Evolutionary conservation across 306 rosid species (phyloP).

Genomic region (Lithocarpus polystachyus): DNA sequence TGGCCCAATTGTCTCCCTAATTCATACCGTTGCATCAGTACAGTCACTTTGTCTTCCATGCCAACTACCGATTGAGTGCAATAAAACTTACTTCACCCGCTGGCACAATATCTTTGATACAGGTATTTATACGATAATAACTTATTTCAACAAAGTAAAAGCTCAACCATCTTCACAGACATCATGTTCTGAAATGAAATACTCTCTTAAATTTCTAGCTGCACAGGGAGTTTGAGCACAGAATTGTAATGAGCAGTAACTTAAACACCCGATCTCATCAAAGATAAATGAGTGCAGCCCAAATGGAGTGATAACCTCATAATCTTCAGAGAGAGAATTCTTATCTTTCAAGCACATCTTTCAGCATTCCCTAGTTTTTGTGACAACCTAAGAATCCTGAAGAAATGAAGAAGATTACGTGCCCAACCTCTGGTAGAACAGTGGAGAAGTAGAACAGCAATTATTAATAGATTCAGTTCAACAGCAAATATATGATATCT

Average conservation of each 20-base stretch:
- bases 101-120: conserved; percentile 18
- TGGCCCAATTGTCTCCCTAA: conserved; percentile 85
- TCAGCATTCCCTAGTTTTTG: conserved; percentile 83
- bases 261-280: conserved; percentile 49
- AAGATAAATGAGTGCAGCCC: conserved; percentile 41
- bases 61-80: conserved; percentile 14
- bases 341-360: conserved; percentile 76
- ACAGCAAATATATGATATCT: conserved; percentile 3
- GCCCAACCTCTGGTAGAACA: conserved; percentile 1
- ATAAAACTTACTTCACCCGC: conserved; percentile 21
- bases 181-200: conserved; percentile 38
- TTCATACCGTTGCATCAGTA: conserved; percentile 81
- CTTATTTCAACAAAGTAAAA: conserved; percentile 26
- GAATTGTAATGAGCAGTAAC: conserved; percentile 21
- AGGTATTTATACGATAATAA: conserved; percentile 14
- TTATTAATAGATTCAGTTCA: conserved; percentile 21
- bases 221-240: conserved; percentile 32
- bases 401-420: neutral
- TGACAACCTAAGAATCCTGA: conserved; percentile 30
- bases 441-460: conserved; percentile 17
- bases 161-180: conserved; percentile 73
- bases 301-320: conserved; percentile 36
- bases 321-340: conserved; percentile 38
- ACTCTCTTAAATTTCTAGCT: conserved; percentile 30
- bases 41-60: conserved; percentile 72